A percentile compares a stretch with the other conserved stretches of the same genome.
Conservation (phyloP, 805 yeast genomes). For the Ogataea thermomethanolica region DNA sequence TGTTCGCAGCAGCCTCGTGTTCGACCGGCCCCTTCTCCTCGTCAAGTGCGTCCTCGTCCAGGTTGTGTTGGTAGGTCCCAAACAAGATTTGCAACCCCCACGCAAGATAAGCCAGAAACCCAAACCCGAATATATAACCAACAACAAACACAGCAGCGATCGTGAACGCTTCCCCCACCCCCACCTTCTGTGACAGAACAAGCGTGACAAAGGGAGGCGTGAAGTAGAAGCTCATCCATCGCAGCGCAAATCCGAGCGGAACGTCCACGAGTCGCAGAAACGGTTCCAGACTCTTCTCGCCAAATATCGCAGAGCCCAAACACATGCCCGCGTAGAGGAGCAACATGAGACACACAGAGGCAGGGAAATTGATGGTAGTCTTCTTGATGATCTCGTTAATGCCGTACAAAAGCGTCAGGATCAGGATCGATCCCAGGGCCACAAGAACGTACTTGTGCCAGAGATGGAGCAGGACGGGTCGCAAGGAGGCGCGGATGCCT, state of each 20-base stretch:
- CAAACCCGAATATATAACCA: conserved; percentile 56
- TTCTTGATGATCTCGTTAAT: conserved; percentile 44
- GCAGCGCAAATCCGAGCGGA: conserved; percentile 63
- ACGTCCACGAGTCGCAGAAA: conserved; percentile 43
- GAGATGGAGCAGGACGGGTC: conserved; percentile 30
- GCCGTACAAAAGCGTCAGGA: conserved; percentile 49
- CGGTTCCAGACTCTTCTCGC: conserved; percentile 30
- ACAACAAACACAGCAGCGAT: conserved; percentile 71
- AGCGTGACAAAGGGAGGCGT: conserved; percentile 73
- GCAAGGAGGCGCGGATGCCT: conserved; percentile 1
- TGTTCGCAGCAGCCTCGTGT: too few relatives aligned
- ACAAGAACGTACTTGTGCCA: conserved; percentile 44
- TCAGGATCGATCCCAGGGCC: conserved; percentile 46
- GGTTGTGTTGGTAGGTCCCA: conserved; percentile 22
- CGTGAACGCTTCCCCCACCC: conserved; percentile 64
- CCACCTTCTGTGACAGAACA: conserved; percentile 63
- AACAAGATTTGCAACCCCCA: conserved; percentile 38
- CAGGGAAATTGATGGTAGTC: conserved; percentile 56
- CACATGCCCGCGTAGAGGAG: conserved; percentile 48
- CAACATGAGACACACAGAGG: conserved; percentile 70
- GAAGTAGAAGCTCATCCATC: conserved; percentile 78
- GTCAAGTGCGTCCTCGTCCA: conserved; percentile 24
- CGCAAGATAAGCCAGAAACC: conserved; percentile 47
- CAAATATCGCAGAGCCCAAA: conserved; percentile 35
- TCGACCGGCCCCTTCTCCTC: conserved; percentile 12